Conservation (phyloP, 1,284 basidiomycete genomes). For the Schizopora paradoxa region DNA sequence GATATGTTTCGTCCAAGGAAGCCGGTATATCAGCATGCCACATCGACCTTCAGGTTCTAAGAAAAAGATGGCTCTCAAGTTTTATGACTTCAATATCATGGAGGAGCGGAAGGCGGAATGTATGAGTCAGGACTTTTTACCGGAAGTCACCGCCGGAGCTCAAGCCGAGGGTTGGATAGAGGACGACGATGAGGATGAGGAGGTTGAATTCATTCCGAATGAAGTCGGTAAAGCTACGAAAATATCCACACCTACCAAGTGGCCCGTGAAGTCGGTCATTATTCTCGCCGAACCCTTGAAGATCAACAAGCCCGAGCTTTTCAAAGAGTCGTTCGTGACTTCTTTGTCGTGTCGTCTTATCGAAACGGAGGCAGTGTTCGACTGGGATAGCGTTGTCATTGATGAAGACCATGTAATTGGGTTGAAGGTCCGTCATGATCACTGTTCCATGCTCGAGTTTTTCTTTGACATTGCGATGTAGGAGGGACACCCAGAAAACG, state of each 20-base stretch:
- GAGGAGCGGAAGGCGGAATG: constrained; percentile 2
- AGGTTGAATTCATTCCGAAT: not conserved
- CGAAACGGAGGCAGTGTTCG: constrained; percentile 8
- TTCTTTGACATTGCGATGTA: not conserved
- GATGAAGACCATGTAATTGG: constrained; percentile 15
- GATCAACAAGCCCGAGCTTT: constrained; percentile 8
- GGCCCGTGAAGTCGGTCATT: not conserved
- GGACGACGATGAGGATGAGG: constrained; percentile 6
- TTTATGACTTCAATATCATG: constrained; percentile 13
- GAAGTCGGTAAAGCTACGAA: not conserved
- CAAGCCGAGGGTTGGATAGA: constrained; percentile 1
- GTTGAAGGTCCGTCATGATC: not conserved
- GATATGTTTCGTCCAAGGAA: constrained; percentile 6
- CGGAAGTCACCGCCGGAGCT: constrained; percentile 1
- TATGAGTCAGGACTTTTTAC: constrained; percentile 2
- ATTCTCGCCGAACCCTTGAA: not conserved
- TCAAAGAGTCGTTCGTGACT: constrained; percentile 3
- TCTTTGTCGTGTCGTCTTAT: constrained; percentile 12
- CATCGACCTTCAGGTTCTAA: not conserved
- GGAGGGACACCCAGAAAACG: not conserved
- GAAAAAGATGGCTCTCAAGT: not conserved
- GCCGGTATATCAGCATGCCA: constrained; percentile 8
- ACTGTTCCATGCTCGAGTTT: not conserved
- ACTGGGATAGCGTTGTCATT: constrained; percentile 12
- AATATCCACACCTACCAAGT: not conserved